phyloP scores from a whole-genome alignment of 495 filamentous ascomycete species.

The Penicillium canariense region DNA sequence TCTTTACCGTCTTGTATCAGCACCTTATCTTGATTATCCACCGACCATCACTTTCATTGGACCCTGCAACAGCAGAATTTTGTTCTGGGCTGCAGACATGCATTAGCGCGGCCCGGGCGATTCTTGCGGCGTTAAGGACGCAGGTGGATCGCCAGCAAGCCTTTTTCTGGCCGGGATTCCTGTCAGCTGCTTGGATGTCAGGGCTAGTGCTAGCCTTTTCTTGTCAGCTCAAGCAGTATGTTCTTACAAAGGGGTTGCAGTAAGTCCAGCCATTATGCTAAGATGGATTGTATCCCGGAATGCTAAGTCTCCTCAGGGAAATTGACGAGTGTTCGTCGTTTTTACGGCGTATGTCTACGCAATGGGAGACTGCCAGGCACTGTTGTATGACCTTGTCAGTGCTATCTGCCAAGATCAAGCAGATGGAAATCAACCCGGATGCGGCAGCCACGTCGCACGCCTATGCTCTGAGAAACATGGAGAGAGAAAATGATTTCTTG shows the following conservation, averaged over 20 bases:
- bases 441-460: slow-evolving; percentile 6
- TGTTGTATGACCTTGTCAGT: slow-evolving; percentile 35
- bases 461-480: slow-evolving; percentile 10
- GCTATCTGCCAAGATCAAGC: slow-evolving; percentile 27
- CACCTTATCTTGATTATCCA: slow-evolving; percentile 66
- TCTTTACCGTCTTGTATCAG: slow-evolving; percentile 63
- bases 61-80: slow-evolving; percentile 35
- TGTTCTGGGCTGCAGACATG: slow-evolving; percentile 42
- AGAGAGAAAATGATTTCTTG: not conserved
- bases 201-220: slow-evolving; percentile 42
- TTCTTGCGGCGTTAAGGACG: slow-evolving; percentile 31
- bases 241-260: slow-evolving; percentile 32
- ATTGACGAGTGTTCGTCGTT: slow-evolving; percentile 32
- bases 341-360: slow-evolving; percentile 33
- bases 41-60: slow-evolving; percentile 39
- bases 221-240: slow-evolving; percentile 41
- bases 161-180: slow-evolving; percentile 43
- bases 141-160: slow-evolving; percentile 32
- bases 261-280: slow-evolving; percentile 17
- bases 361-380: slow-evolving; percentile 44
- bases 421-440: slow-evolving; percentile 6
- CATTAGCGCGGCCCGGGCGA: slow-evolving; percentile 38
- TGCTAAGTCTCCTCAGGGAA: slow-evolving; percentile 26
- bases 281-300: not conserved
- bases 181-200: slow-evolving; percentile 44